These are phyloP conservation scores for Phylloporus scabripes DNA, from an alignment of 768 basidiomycete species.

Conservation along the genomic window DNA sequence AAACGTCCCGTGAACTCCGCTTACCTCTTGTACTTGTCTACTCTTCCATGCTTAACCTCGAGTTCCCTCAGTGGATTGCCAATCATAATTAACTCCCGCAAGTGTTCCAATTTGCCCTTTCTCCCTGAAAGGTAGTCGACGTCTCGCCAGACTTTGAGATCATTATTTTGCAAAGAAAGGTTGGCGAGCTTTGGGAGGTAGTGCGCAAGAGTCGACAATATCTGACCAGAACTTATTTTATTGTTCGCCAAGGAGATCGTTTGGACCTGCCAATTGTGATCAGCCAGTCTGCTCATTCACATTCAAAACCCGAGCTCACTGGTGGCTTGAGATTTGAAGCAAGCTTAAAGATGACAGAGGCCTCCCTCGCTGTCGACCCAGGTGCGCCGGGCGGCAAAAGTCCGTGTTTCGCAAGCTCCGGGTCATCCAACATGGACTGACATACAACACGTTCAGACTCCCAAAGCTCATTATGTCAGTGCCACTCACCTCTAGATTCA, in stretches of 20 bases:
- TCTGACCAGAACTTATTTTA: conserved; percentile 54
- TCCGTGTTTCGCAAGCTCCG: conserved; percentile 64
- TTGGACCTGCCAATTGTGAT: conserved; percentile 43
- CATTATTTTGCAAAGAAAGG: conserved; percentile 76
- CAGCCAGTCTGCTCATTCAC: background rate
- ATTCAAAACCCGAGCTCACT: conserved; percentile 34
- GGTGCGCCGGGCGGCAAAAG: conserved; percentile 65
- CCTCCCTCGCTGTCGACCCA: conserved; percentile 58
- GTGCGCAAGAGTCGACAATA: conserved; percentile 57
- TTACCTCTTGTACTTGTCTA: conserved; percentile 65
- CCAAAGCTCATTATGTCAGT: background rate
- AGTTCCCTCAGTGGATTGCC: conserved; percentile 72
- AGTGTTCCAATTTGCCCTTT: conserved; percentile 51
- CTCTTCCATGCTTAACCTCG: conserved; percentile 52
- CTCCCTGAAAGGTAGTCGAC: conserved; percentile 57
- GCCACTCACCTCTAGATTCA: conserved; percentile 75
- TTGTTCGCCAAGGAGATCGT: conserved; percentile 85
- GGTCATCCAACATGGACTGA: conserved; percentile 76
- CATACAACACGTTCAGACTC: conserved; percentile 9
- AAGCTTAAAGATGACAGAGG: conserved; percentile 85
- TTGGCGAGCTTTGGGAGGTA: conserved; percentile 79
- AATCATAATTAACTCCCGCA: conserved; percentile 67
- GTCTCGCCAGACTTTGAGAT: conserved; percentile 63
- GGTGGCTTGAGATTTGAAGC: conserved; percentile 73
- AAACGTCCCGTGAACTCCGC: conserved; percentile 15